A percentile compares a stretch with the other conserved stretches of the same genome.
These are phyloP conservation scores for Fusarium albosuccineum DNA, from an alignment of 2,329 filamentous ascomycete genomes.

Conservation along the genomic window DNA sequence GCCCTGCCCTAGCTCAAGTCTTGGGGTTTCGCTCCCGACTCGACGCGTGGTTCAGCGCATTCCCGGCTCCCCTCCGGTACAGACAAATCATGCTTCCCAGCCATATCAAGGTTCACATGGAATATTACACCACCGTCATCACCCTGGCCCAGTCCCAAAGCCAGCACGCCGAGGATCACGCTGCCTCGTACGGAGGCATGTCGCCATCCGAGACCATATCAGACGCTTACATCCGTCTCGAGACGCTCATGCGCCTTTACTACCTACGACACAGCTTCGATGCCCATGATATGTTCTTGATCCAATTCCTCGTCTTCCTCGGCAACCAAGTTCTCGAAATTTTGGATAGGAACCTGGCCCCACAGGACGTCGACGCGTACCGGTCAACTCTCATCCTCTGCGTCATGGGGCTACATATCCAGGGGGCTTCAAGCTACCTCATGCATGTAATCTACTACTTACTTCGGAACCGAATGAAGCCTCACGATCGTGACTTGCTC, in stretches of 20 bases:
- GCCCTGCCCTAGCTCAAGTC: background rate
- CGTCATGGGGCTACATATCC: background rate
- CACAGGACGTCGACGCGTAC: background rate
- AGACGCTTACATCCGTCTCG: background rate
- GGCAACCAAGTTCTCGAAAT: background rate
- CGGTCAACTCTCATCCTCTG: background rate
- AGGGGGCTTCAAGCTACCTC: background rate
- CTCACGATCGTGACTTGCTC: background rate
- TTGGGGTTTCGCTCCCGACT: too few relatives aligned
- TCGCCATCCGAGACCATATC: too few relatives aligned
- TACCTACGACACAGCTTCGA: background rate
- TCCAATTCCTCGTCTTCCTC: background rate
- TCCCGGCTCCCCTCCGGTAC: background rate
- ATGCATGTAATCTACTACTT: background rate
- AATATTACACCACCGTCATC: background rate
- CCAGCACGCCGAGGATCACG: too few relatives aligned
- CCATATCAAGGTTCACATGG: background rate
- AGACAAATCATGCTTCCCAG: background rate
- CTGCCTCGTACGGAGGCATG: too few relatives aligned
- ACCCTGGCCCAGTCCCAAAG: too few relatives aligned
- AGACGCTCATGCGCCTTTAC: background rate
- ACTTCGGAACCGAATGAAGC: background rate
- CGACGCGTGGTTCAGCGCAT: background rate
- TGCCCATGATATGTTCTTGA: background rate
- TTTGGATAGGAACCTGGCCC: too few relatives aligned